These are phyloP conservation scores for Cladophialophora bantiana DNA, from an alignment of 2,329 filamentous ascomycete species.

Conservation along the genomic window DNA sequence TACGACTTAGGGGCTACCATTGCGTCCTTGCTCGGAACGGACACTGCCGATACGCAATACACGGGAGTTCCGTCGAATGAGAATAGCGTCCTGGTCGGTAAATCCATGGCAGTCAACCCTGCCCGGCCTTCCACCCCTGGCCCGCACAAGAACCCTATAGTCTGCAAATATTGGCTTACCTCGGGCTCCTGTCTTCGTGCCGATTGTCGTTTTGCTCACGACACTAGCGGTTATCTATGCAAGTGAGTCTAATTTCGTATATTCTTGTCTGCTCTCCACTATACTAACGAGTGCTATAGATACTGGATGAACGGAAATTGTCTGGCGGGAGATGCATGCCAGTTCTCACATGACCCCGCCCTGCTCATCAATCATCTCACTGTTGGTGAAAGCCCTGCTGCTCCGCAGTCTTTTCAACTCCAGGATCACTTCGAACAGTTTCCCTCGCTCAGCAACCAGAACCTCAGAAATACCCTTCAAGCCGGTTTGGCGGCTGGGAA, in stretches of 20 bases:
- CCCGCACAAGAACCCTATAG: constrained; percentile 81
- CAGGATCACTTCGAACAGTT: constrained; percentile 82
- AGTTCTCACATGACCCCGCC: constrained; percentile 95
- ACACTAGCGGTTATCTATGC: constrained; percentile 94
- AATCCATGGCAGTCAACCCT: constrained; percentile 79
- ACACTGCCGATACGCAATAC: constrained; percentile 51
- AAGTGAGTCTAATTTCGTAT: constrained; percentile 73
- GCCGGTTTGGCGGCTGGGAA: constrained; percentile 48
- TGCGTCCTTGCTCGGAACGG: constrained; percentile 76
- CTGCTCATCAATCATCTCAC: constrained; percentile 76
- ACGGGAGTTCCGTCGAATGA: constrained; percentile 63
- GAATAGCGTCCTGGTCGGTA: constrained; percentile 77
- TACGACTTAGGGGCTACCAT: constrained; percentile 95
- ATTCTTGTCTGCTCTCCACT: constrained; percentile 30
- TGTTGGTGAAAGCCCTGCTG: constrained; percentile 64
- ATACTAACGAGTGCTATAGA: constrained; percentile 56
- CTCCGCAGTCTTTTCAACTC: constrained; percentile 74
- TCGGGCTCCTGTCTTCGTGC: constrained; percentile 94
- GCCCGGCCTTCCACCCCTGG: constrained; percentile 77
- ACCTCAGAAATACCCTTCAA: constrained; percentile 48
- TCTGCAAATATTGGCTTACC: constrained; percentile 97
- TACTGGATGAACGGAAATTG: constrained; percentile 98
- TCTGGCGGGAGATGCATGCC: constrained; percentile 88
- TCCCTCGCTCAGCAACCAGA: constrained; percentile 67
- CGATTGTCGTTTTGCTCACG: constrained; percentile 96